Evolutionary conservation across 192 early-diverging fungal genomes (phyloP).

Genomic region (Coemansia sp.): DNA sequence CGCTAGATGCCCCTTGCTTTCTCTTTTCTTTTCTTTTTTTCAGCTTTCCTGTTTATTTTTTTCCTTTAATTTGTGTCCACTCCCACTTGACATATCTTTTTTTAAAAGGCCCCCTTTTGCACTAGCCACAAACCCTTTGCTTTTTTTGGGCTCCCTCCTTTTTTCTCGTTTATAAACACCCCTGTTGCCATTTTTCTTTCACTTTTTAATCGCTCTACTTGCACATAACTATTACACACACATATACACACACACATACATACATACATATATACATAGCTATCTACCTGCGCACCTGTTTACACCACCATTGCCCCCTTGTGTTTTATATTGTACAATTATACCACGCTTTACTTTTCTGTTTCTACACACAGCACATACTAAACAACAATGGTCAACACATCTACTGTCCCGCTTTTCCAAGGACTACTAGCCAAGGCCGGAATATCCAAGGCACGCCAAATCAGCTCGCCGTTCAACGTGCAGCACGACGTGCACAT

Average conservation of each 20-base stretch:
- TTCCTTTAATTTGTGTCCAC: not conserved
- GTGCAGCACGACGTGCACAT: conserved; percentile 54
- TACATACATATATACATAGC: not conserved
- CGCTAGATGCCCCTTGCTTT: not conserved
- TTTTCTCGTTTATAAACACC: not conserved
- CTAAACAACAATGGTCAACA: conserved; percentile 28
- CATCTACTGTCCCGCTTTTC: conserved; percentile 33
- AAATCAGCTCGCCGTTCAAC: conserved; percentile 55
- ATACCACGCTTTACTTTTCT: not conserved
- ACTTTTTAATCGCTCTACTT: not conserved
- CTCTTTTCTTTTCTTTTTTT: conserved; percentile 1
- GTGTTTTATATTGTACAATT: conserved; percentile 6
- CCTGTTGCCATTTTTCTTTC: not conserved
- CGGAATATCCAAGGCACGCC: conserved; percentile 32
- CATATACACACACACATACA: not conserved
- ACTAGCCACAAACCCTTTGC: not conserved
- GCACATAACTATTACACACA: not conserved
- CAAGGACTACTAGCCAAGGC: conserved; percentile 50
- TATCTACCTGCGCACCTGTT: not conserved
- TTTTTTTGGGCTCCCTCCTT: not conserved
- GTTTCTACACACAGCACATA: not conserved
- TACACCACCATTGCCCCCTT: not conserved
- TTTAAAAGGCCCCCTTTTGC: not conserved
- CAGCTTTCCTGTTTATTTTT: not conserved
- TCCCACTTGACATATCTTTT: not conserved